Conservation (phyloP, 164 flowering plant species). For the Sedum album region DNA sequence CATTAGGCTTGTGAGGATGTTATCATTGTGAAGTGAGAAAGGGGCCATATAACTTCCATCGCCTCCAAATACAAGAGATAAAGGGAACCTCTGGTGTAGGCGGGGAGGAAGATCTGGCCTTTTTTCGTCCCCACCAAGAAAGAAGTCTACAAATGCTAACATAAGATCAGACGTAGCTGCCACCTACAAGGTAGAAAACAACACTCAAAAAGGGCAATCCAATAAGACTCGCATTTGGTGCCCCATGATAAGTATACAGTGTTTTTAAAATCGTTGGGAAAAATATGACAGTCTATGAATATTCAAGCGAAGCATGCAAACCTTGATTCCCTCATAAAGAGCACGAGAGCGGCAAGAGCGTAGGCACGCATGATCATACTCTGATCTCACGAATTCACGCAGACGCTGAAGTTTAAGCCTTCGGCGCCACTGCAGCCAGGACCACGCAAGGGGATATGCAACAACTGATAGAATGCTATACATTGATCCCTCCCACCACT, state of each 20-base stretch:
- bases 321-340: constrained; percentile 99
- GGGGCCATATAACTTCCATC: constrained; percentile 99
- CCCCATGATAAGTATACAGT: no score
- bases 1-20: constrained; percentile 83
- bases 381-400: constrained; percentile 96
- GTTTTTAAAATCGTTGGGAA: no score
- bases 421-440: constrained; percentile 96
- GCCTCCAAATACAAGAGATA: constrained; percentile 83
- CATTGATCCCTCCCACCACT: constrained; percentile 99
- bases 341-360: constrained; percentile 99
- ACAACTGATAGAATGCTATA: constrained; percentile 65
- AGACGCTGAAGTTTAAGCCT: constrained; percentile 67
- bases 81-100: constrained; percentile 75
- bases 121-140: constrained; percentile 98
- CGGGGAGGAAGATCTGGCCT: constrained; percentile 89
- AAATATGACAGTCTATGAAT: no score
- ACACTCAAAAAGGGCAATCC: not conserved
- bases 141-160: constrained; percentile 92
- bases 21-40: constrained; percentile 85
- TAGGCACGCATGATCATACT: constrained; percentile 94
- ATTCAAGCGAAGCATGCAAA: constrained; percentile 12
- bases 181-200: constrained; percentile 36
- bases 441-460: constrained; percentile 91
- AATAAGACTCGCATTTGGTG: not conserved
- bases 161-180: constrained; percentile 92